Percentiles rank a stretch among this genome's conserved stretches.
Evolutionary conservation across 352 stramenopile genomes (phyloP).

Genomic region (Phytopythium cucurbitacearum): DNA sequence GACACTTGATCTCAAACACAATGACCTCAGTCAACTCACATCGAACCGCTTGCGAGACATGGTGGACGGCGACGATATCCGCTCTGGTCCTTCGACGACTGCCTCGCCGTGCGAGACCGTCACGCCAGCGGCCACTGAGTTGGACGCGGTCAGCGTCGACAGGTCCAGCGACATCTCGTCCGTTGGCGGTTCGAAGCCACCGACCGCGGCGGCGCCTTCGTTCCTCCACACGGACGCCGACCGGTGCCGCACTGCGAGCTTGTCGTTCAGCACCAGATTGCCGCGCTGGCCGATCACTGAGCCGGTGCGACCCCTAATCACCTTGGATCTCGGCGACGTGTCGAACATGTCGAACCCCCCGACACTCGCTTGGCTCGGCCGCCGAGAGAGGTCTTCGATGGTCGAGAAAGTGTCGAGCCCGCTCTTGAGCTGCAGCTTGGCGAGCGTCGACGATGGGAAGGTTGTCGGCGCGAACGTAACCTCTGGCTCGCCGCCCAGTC

Average conservation of each 20-base stretch:
- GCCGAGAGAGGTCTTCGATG: slow-evolving; percentile 12
- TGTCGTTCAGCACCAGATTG: slow-evolving; percentile 16
- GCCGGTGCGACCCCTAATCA: background rate
- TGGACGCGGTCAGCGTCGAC: background rate
- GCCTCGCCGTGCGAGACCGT: slow-evolving; percentile 36
- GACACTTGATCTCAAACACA: background rate
- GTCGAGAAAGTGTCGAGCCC: slow-evolving; percentile 45
- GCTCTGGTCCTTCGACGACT: slow-evolving; percentile 33
- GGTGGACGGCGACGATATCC: slow-evolving; percentile 28
- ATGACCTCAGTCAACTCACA: slow-evolving; percentile 16
- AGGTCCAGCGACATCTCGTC: slow-evolving; percentile 6
- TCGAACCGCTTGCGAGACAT: slow-evolving; percentile 75
- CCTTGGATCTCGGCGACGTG: background rate
- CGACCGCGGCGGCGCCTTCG: slow-evolving; percentile 5
- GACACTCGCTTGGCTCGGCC: background rate
- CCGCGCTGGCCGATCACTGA: background rate
- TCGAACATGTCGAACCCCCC: background rate
- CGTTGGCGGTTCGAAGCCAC: slow-evolving; percentile 1
- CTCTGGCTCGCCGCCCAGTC: slow-evolving; percentile 10
- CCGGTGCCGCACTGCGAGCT: slow-evolving; percentile 14
- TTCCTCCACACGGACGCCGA: slow-evolving; percentile 5
- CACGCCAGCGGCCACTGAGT: slow-evolving; percentile 31
- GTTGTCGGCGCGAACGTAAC: background rate
- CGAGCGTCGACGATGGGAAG: no score
- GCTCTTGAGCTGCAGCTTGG: slow-evolving; percentile 23